phyloP scores from a whole-genome alignment of 495 filamentous ascomycete species.

The Xylaria longipes region DNA sequence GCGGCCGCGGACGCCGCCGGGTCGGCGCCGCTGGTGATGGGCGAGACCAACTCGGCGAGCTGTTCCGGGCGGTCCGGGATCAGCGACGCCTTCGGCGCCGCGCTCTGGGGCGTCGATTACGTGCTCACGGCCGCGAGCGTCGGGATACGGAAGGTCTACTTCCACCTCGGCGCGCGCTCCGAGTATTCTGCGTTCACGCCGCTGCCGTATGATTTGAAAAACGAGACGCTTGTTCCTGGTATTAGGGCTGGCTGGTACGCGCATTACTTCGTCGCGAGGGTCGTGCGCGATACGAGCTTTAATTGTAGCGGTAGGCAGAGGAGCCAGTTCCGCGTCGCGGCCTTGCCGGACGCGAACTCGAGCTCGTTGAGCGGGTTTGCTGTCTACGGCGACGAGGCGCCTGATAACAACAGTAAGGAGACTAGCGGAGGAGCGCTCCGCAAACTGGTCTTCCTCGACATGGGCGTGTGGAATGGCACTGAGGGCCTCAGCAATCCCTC shows the following conservation, averaged over 20 bases:
- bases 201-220: conserved; percentile 29
- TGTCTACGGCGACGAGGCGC: conserved; percentile 11
- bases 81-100: conserved; percentile 46
- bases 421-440: conserved; percentile 6
- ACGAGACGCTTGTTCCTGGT: conserved; percentile 34
- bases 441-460: conserved; percentile 39
- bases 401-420: too few relatives aligned
- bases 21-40: conserved; percentile 43
- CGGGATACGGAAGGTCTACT: conserved; percentile 43
- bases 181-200: conserved; percentile 42
- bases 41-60: conserved; percentile 48
- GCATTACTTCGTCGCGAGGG: conserved; percentile 39
- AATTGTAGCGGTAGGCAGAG: not conserved
- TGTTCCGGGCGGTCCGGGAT: conserved; percentile 43
- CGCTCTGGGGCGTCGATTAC: conserved; percentile 48
- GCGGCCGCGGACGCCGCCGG: conserved; percentile 38
- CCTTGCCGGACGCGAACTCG: conserved; percentile 35
- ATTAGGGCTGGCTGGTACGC: conserved; percentile 38
- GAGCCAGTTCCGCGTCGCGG: conserved; percentile 28
- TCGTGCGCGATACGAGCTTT: not conserved
- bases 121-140: conserved; percentile 42
- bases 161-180: conserved; percentile 47
- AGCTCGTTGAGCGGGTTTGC: conserved; percentile 39
- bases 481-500: conserved; percentile 36
- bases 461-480: conserved; percentile 43